These are phyloP conservation scores for Suhomyces ambrosiae DNA, from an alignment of 1,139 yeast genomes.

Conservation along the genomic window DNA sequence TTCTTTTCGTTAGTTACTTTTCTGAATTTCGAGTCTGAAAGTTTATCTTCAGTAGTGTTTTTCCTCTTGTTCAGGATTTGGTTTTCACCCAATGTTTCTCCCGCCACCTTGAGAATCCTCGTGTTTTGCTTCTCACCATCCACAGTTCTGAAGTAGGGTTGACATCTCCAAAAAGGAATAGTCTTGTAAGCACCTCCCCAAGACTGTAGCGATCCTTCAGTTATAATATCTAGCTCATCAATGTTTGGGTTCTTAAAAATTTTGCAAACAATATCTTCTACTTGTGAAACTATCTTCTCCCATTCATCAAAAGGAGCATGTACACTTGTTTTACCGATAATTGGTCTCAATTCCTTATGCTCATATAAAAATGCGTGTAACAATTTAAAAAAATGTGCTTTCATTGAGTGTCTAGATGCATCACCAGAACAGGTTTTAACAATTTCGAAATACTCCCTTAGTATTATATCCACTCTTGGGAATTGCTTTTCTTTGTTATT, in stretches of 20 bases:
- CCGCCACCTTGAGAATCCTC: slow-evolving; percentile 43
- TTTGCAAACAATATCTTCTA: slow-evolving; percentile 64
- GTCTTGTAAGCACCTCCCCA: slow-evolving; percentile 85
- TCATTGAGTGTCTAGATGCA: slow-evolving; percentile 83
- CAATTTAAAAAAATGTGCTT: slow-evolving; percentile 88
- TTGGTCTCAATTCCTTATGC: slow-evolving; percentile 76
- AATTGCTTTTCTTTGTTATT: slow-evolving; percentile 64
- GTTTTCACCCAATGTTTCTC: slow-evolving; percentile 9
- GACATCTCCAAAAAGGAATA: slow-evolving; percentile 97
- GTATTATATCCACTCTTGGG: slow-evolving; percentile 81
- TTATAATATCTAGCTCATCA: slow-evolving; percentile 51
- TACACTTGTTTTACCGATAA: slow-evolving; percentile 60
- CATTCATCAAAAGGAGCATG: slow-evolving; percentile 56
- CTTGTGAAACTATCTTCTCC: slow-evolving; percentile 67
- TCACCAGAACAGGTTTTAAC: slow-evolving; percentile 66
- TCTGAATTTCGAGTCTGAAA: neutral
- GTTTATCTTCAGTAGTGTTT: neutral
- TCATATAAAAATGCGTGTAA: slow-evolving; percentile 74
- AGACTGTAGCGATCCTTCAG: slow-evolving; percentile 39
- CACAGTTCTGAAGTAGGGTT: slow-evolving; percentile 89
- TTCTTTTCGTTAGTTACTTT: neutral
- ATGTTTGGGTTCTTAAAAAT: slow-evolving; percentile 51
- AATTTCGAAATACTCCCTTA: slow-evolving; percentile 87
- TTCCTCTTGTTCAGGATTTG: neutral
- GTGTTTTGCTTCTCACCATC: slow-evolving; percentile 61